Evolutionary conservation across 345 rosid species (phyloP).

Genomic region (Syzygium aqueum): DNA sequence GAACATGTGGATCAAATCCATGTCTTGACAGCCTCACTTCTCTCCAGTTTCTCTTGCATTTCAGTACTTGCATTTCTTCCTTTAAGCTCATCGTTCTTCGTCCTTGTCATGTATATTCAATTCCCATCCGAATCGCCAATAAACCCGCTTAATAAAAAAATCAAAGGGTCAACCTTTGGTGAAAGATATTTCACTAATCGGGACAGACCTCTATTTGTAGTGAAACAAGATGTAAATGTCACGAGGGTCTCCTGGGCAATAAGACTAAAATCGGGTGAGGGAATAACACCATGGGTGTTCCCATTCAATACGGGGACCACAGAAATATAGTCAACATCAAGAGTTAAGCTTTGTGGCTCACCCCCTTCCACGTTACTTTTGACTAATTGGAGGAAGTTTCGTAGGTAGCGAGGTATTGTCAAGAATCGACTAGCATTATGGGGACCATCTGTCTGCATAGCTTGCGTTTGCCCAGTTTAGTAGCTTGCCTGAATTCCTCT

Average conservation of each 20-base stretch:
- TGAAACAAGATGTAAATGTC: background rate
- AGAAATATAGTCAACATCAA: background rate
- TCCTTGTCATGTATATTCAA: background rate
- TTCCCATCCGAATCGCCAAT: background rate
- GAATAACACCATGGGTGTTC: background rate
- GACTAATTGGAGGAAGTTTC: background rate
- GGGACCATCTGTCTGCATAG: background rate
- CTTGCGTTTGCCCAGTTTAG: background rate
- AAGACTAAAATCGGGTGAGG: background rate
- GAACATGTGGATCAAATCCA: conserved; percentile 17
- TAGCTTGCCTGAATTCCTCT: no score
- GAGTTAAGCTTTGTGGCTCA: background rate
- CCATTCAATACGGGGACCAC: background rate
- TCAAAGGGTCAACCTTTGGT: background rate
- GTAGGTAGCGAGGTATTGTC: background rate
- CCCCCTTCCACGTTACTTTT: background rate
- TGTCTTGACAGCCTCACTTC: background rate
- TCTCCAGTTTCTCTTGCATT: background rate
- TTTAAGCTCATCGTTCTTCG: background rate
- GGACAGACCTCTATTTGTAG: background rate
- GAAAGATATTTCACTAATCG: background rate
- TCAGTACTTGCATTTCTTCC: background rate
- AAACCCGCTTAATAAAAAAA: background rate
- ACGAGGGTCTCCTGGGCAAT: background rate
- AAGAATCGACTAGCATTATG: background rate